Conservation (phyloP, 2,329 filamentous ascomycete species). For the Talaromyces sp. region DNA sequence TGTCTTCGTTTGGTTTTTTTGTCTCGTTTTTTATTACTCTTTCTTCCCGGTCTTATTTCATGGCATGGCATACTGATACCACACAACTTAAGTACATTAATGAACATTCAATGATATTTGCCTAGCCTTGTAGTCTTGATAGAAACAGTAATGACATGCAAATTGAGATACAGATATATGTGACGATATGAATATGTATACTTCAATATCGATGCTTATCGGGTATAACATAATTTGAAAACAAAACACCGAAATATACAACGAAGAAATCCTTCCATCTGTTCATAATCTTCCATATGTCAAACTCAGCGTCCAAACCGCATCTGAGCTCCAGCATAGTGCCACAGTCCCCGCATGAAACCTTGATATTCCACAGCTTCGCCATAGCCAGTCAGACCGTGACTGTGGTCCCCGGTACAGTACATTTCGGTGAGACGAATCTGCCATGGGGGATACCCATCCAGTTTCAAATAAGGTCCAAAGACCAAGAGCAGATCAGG, state of each 20-base stretch:
- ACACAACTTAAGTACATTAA: conserved; percentile 6
- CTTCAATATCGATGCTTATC: conserved; percentile 9
- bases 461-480: conserved; percentile 76
- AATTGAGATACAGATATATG: background rate
- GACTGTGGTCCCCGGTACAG: conserved; percentile 53
- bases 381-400: conserved; percentile 38
- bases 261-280: background rate
- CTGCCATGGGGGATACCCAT: conserved; percentile 97
- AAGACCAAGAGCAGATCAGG: conserved; percentile 90
- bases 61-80: conserved; percentile 18
- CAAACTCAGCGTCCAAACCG: conserved; percentile 71
- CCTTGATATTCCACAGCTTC: conserved; percentile 83
- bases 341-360: conserved; percentile 81
- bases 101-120: background rate
- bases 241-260: background rate
- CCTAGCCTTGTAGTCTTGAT: background rate
- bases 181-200: conserved; percentile 3
- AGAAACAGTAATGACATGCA: conserved; percentile 1
- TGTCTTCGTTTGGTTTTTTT: too few species aligned
- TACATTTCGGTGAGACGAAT: conserved; percentile 94
- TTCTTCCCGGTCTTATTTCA: background rate
- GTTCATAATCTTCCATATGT: background rate
- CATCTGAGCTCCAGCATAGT: conserved; percentile 86
- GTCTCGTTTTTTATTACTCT: background rate
- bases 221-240: conserved; percentile 10